These are phyloP conservation scores for Sporothrix dimorphospora DNA, from an alignment of 2,329 filamentous ascomycete species.

Conservation along the genomic window DNA sequence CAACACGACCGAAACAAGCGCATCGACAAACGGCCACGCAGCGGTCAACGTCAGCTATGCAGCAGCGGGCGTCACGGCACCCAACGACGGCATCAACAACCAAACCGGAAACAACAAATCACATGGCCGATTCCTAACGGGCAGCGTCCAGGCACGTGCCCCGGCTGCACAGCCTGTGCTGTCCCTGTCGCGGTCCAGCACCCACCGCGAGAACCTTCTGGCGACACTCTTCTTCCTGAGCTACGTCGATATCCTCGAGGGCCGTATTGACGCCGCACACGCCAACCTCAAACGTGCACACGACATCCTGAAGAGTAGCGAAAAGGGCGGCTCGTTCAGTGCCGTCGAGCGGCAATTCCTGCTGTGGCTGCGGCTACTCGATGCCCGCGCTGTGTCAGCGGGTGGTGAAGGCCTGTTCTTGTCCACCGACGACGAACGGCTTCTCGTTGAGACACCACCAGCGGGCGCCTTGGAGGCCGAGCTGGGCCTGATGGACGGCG, in stretches of 20 bases:
- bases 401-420: conserved; percentile 60
- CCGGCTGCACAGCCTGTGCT: conserved; percentile 7
- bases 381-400: conserved; percentile 58
- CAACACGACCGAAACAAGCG: neutral
- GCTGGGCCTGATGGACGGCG: conserved; percentile 31
- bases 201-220: conserved; percentile 48
- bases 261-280: conserved; percentile 50
- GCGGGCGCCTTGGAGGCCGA: conserved; percentile 43
- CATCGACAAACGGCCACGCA: neutral
- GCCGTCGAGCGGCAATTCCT: conserved; percentile 52
- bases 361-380: conserved; percentile 59
- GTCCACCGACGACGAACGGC: conserved; percentile 50
- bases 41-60: neutral
- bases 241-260: conserved; percentile 55
- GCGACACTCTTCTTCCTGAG: conserved; percentile 58
- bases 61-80: neutral
- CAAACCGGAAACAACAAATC: neutral
- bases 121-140: neutral
- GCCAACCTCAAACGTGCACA: conserved; percentile 55
- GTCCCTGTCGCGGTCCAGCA: conserved; percentile 39
- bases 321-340: conserved; percentile 42
- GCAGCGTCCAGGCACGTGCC: neutral
- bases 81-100: neutral
- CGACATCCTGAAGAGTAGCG: conserved; percentile 48
- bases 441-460: conserved; percentile 51